Base-by-base conservation (phyloP, 2,329 filamentous ascomycete species). In the Hymenoscyphus infarciens region DNA sequence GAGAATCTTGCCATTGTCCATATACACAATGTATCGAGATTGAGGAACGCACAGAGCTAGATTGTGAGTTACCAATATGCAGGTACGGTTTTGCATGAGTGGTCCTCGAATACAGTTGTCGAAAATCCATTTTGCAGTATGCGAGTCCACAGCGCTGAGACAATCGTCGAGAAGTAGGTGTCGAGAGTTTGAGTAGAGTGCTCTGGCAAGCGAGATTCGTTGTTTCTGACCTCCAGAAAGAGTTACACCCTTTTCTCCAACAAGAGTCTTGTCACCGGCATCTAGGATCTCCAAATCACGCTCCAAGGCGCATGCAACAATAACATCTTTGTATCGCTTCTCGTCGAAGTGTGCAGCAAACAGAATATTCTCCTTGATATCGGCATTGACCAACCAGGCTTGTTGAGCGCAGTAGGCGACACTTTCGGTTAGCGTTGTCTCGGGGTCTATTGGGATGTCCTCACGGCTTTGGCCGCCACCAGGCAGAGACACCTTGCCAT, bases 61-160 rank as follows among this genome's bases (percentile, higher is more conserved):
- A 72, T 98, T 99, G 79, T 99, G 95, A 0, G 95, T 97, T 39
- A 99, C 94, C 53, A 99, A 82, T 60, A 99, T 91, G 75, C 95
- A 98, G 31, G 95, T 98, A 52, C 95, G 87, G 72, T 87, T 83
- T 63, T 83, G 79, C 95, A 99, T 98, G 59, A 99, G 78, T 5
- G 91, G 90, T 1, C 95, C 95, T 70, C 88, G 88, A 67, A 99
- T 88, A 64, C 93, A 96, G 76, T 97, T 90, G 74, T 89, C 90
- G 77, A 98, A 98, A 68, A 99, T 98, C 88, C 96, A 97, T 75
- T 97, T 96, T 1, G 93, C 93, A 0, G 95, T 98, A 71, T 99
- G 95, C 3, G 95, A 96, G 75, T 99, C 95, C 38, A 99, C 95
- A 31, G 95, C 95, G 73, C 93, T 97, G 53, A 99, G 82, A 67